These are phyloP conservation scores for Flaveria sonorensis DNA, from an alignment of 129 eudicot genomes.

Conservation along the genomic window DNA sequence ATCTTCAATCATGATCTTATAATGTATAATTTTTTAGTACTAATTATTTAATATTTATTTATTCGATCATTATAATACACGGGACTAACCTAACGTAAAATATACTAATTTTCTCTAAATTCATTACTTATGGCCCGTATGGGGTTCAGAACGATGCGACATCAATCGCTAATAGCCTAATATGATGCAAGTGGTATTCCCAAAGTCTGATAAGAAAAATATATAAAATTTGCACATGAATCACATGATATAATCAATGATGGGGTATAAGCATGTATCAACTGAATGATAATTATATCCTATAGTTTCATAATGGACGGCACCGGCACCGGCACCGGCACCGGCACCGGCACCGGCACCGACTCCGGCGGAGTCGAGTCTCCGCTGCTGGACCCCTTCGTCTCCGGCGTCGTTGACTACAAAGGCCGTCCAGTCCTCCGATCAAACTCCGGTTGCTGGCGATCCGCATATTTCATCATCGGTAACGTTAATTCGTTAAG, in stretches of 20 bases:
- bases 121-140: too few relatives aligned
- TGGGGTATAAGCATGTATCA: neutral
- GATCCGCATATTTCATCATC: constrained; percentile 50
- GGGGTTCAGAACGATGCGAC: too few relatives aligned
- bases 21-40: too few relatives aligned
- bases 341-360: neutral
- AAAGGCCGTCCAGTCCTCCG: constrained; percentile 53
- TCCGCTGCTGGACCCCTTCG: constrained; percentile 42
- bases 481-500: constrained; percentile 30
- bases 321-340: too few relatives aligned
- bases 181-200: too few relatives aligned
- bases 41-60: too few relatives aligned
- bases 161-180: too few relatives aligned
- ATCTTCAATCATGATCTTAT: too few relatives aligned
- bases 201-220: too few relatives aligned
- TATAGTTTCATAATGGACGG: neutral
- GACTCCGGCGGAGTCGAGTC: constrained; percentile 19
- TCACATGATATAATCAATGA: neutral
- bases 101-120: too few relatives aligned
- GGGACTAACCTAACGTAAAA: too few relatives aligned
- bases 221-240: neutral
- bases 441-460: constrained; percentile 67
- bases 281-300: neutral
- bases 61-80: too few relatives aligned
- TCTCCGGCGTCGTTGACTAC: constrained; percentile 56